phyloP scores from a whole-genome alignment of 768 basidiomycete genomes.

The Mycena filopes region DNA sequence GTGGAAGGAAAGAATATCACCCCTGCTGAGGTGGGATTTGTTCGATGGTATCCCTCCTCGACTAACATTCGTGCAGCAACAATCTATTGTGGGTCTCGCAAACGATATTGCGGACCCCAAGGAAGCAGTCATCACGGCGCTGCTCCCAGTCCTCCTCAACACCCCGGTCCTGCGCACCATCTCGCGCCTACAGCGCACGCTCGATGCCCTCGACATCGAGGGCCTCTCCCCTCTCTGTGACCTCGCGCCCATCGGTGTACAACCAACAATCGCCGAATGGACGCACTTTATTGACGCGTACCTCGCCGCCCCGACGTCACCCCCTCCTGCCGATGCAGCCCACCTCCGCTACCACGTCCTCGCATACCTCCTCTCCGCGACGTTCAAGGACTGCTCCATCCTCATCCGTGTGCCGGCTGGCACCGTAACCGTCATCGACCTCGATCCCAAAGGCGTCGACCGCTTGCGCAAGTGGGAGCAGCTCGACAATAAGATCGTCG shows the following conservation, averaged over 20 bases:
- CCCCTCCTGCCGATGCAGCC: conserved; percentile 26
- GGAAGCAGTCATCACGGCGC: conserved; percentile 58
- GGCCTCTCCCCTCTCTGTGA: conserved; percentile 68
- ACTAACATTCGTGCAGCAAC: not conserved
- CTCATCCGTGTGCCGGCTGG: conserved; percentile 44
- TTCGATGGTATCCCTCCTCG: not conserved
- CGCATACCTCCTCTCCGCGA: conserved; percentile 88
- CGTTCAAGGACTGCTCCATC: conserved; percentile 95
- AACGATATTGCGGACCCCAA: conserved; percentile 49
- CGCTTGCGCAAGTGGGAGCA: conserved; percentile 77
- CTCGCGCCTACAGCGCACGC: conserved; percentile 71
- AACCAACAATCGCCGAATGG: conserved; percentile 77
- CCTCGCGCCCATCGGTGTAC: conserved; percentile 41
- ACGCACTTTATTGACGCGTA: conserved; percentile 68
- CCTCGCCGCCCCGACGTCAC: conserved; percentile 31
- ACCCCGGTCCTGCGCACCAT: conserved; percentile 67
- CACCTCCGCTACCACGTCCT: conserved; percentile 72
- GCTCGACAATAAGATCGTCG: conserved; percentile 76
- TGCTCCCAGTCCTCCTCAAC: conserved; percentile 60
- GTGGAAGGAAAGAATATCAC: conserved; percentile 67
- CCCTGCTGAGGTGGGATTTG: conserved; percentile 63
- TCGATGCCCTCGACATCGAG: conserved; percentile 89
- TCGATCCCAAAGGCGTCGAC: conserved; percentile 81
- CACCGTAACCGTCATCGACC: conserved; percentile 78
- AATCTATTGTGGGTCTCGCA: conserved; percentile 37